Evolutionary conservation across 2,329 filamentous ascomycete genomes (phyloP).

Genomic region (Scleromitrula shiraiana): DNA sequence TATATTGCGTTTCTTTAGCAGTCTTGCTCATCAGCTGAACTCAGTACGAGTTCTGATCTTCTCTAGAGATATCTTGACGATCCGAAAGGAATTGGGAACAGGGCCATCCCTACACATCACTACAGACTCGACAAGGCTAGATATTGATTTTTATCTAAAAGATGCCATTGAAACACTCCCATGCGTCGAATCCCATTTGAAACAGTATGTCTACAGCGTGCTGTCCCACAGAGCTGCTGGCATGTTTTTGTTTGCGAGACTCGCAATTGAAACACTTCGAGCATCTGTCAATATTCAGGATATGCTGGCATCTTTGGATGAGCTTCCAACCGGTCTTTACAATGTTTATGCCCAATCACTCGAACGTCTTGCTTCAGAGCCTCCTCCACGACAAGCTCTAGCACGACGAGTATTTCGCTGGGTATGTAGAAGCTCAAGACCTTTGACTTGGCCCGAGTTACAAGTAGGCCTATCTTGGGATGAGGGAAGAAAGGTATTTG

Average conservation of each 20-base stretch:
- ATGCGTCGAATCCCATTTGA: constrained; percentile 4
- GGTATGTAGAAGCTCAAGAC: constrained; percentile 6
- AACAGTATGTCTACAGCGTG: constrained; percentile 6
- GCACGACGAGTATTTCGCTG: constrained; percentile 4
- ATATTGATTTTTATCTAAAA: constrained; percentile 4
- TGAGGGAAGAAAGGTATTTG: constrained; percentile 3
- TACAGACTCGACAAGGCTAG: not conserved
- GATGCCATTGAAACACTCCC: constrained; percentile 5
- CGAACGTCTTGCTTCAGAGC: constrained; percentile 2
- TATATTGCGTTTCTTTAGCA: not conserved
- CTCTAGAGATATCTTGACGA: constrained; percentile 3
- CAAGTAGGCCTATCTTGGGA: constrained; percentile 7
- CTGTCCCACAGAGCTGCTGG: constrained; percentile 4
- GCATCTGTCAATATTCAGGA: constrained; percentile 7
- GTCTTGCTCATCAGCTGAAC: not conserved
- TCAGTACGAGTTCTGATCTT: constrained; percentile 4
- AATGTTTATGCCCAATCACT: constrained; percentile 5
- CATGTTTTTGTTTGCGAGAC: constrained; percentile 7
- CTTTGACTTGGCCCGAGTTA: constrained; percentile 6
- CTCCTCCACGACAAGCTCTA: not conserved
- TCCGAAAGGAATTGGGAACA: constrained; percentile 2
- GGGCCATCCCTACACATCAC: not conserved
- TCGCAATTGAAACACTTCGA: constrained; percentile 5
- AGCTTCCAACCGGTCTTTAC: constrained; percentile 3
- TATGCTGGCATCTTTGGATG: constrained; percentile 4